These are phyloP conservation scores for Chamaenerion angustifolium DNA, from an alignment of 345 rosid genomes.

Conservation along the genomic window DNA sequence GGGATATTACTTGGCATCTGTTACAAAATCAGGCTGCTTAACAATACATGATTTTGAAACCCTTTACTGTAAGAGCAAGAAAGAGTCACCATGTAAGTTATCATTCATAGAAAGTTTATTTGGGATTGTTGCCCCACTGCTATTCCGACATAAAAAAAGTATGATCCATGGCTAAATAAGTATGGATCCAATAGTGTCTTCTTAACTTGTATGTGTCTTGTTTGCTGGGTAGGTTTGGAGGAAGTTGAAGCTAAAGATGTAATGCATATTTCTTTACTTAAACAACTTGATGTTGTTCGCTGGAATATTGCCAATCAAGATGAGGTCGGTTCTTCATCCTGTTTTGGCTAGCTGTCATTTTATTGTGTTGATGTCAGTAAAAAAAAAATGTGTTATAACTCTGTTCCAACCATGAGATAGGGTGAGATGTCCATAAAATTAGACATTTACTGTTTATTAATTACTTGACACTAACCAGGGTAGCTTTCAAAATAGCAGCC, in stretches of 20 bases:
- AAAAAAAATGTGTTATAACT: too few relatives aligned
- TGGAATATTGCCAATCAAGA: constrained; percentile 84
- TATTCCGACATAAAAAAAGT: too few relatives aligned
- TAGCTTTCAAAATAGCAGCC: too few relatives aligned
- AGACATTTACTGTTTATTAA: too few relatives aligned
- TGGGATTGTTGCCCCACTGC: neutral
- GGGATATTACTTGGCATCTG: constrained; percentile 81
- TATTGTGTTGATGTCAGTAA: too few relatives aligned
- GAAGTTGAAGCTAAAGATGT: constrained; percentile 61
- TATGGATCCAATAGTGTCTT: too few relatives aligned
- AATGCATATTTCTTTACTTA: constrained; percentile 42
- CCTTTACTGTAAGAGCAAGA: constrained; percentile 43
- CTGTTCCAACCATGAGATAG: too few relatives aligned
- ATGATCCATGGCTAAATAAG: too few relatives aligned
- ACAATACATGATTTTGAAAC: constrained; percentile 81
- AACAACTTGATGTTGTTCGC: constrained; percentile 49
- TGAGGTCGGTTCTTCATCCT: constrained; percentile 39
- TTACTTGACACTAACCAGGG: too few relatives aligned
- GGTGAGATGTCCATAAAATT: too few relatives aligned
- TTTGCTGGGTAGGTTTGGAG: constrained; percentile 17
- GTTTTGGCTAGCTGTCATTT: too few relatives aligned
- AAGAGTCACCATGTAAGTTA: constrained; percentile 23
- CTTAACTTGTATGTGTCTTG: constrained; percentile 2
- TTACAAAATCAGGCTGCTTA: constrained; percentile 69
- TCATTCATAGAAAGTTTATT: neutral